Conservation (phyloP, 2,329 filamentous ascomycete genomes). For the Kalaharituber pfeilii region DNA sequence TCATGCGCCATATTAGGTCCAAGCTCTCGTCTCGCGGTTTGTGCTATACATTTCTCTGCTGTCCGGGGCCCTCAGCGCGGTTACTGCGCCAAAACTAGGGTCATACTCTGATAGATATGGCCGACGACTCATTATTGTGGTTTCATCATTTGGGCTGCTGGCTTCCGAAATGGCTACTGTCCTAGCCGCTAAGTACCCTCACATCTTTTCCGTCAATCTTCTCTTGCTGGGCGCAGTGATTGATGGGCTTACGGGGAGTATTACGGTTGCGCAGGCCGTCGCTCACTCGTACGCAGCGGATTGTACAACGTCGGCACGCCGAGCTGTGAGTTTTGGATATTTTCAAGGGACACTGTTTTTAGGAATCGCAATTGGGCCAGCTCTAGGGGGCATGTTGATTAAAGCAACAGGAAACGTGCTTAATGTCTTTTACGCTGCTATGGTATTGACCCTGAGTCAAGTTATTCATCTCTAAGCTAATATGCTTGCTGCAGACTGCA, state of each 20-base stretch:
- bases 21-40: slow-evolving; percentile 59
- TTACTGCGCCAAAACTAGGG: slow-evolving; percentile 68
- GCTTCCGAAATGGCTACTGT: slow-evolving; percentile 60
- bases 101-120: slow-evolving; percentile 76
- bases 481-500: slow-evolving; percentile 5
- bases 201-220: slow-evolving; percentile 57
- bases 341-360: slow-evolving; percentile 77
- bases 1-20: slow-evolving; percentile 31
- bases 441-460: slow-evolving; percentile 29
- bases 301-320: slow-evolving; percentile 61
- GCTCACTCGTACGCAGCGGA: slow-evolving; percentile 79
- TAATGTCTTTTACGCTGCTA: slow-evolving; percentile 66
- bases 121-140: slow-evolving; percentile 52
- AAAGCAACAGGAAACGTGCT: slow-evolving; percentile 56
- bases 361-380: slow-evolving; percentile 74
- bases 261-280: slow-evolving; percentile 63
- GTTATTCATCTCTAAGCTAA: background rate
- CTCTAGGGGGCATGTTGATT: slow-evolving; percentile 64
- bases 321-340: slow-evolving; percentile 72
- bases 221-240: slow-evolving; percentile 58
- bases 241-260: slow-evolving; percentile 76
- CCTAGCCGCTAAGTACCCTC: slow-evolving; percentile 56
- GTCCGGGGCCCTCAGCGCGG: slow-evolving; percentile 51
- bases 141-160: slow-evolving; percentile 59
- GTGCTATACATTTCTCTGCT: slow-evolving; percentile 57